Evolutionary conservation across 1,139 yeast species (phyloP), one percentile per base, ranked within the genome.

Genomic region (Candida glucosophila): DNA sequence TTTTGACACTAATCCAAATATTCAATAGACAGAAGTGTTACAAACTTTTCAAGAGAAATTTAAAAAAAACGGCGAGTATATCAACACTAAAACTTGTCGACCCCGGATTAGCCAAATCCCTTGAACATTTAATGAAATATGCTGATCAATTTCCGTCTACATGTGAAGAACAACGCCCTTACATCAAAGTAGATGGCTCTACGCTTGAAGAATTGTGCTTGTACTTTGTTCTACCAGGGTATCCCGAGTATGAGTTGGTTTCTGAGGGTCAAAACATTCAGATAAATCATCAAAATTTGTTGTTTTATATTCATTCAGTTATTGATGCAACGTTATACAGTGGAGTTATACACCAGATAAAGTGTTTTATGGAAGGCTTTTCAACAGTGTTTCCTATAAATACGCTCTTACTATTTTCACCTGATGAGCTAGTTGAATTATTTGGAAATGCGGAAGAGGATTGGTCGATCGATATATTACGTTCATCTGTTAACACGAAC

Each of bases 331-430:
- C 82, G 0, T 43, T 86, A 11, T 76, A 72, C 12, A 41, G 52
- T 1, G 97, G 97, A 3, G 67, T 90, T 6, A 43, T 52, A 11
- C 52, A 55, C 9, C 96, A 86, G 47, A 54, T 83, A 12, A 59
- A 64, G 24, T 73, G 83, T 4, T 88, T 90, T 50, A 68, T 74
- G 45, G 68, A 68, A 10, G 98, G 98, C 0, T 88, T 90, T 43
- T 74, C 92, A 0, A 69, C 70, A 31, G 93, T 86, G 1, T 81
- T 90, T 52, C 95, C 96, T 0, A 77, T 78, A 34, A 60, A 67
- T 11, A 78, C 94, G 0, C 58, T 90, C 43, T 51, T 70, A 9
- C 69, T 86, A 2, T 80, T 90, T 39, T 67, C 83, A 1, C 74
- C 94, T 0, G 67, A 60, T 12, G 98, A 90, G 45, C 59, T 86